phyloP scores from a whole-genome alignment of 2,329 filamentous ascomycete genomes.

The Aspergillus sp. region DNA sequence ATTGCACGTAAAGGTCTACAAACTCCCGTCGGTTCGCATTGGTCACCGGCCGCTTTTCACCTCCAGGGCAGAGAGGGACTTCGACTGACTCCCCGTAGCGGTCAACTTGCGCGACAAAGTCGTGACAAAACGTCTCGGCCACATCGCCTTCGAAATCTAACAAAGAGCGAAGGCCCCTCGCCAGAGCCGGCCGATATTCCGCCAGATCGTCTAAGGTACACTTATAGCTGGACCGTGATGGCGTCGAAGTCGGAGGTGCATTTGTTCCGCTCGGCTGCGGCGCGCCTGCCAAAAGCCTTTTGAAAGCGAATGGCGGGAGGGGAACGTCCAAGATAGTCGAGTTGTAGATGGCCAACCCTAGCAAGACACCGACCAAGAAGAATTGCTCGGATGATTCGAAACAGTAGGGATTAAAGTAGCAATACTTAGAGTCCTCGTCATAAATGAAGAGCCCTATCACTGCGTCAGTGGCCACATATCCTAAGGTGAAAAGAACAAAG shows the following conservation, averaged over 20 bases:
- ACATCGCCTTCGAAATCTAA: conserved; percentile 82
- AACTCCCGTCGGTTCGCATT: conserved; percentile 78
- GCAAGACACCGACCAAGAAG: conserved; percentile 78
- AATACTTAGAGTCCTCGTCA: conserved; percentile 82
- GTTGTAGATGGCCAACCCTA: conserved; percentile 90
- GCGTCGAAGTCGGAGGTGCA: conserved; percentile 49
- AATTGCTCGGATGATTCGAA: conserved; percentile 90
- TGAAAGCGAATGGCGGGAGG: conserved; percentile 80
- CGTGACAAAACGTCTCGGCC: conserved; percentile 68
- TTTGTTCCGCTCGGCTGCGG: conserved; percentile 47
- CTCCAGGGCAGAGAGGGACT: conserved; percentile 66
- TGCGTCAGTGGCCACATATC: conserved; percentile 4
- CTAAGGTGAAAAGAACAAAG: background rate
- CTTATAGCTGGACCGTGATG: conserved; percentile 52
- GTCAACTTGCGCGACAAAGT: conserved; percentile 72
- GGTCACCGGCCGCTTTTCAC: conserved; percentile 70
- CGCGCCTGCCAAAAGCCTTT: conserved; percentile 73
- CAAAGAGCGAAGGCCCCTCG: conserved; percentile 66
- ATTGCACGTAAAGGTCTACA: conserved; percentile 74
- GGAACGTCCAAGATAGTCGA: conserved; percentile 86
- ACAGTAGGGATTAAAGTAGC: conserved; percentile 86
- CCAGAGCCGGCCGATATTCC: conserved; percentile 70
- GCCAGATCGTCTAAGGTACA: conserved; percentile 76
- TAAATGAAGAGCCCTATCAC: conserved; percentile 76
- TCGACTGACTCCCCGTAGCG: conserved; percentile 63